A percentile compares a stretch with the other conserved stretches of the same genome.
Evolutionary conservation across 176 grass and related monocot genomes (phyloP).

Genomic region (Aegilops bicornis): DNA sequence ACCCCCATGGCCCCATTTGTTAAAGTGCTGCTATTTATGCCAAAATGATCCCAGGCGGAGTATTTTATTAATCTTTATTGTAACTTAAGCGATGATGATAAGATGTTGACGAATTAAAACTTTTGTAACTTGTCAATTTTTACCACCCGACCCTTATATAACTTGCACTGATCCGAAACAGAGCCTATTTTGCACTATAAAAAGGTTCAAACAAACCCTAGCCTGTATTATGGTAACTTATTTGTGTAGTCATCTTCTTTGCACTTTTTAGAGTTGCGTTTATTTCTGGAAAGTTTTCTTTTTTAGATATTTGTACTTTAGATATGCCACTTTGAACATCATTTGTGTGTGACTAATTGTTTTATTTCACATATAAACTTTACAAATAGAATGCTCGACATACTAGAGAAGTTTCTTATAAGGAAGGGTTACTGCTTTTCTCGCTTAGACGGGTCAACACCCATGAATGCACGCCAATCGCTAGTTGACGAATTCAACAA

Average conservation of each 20-base stretch:
- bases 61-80: not conserved
- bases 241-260: not conserved
- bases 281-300: slow-evolving; percentile 3
- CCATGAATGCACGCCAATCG: slow-evolving; percentile 81
- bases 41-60: not conserved
- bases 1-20: not conserved
- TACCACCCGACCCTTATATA: not conserved
- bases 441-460: slow-evolving; percentile 91
- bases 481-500: slow-evolving; percentile 97
- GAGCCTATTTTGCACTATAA: not conserved
- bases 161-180: not conserved
- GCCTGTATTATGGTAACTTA: not conserved
- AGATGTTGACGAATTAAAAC: slow-evolving; percentile 19
- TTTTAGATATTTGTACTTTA: slow-evolving; percentile 13
- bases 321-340: slow-evolving; percentile 28
- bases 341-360: slow-evolving; percentile 30
- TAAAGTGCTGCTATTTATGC: not conserved
- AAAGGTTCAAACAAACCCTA: slow-evolving; percentile 1
- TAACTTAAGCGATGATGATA: slow-evolving; percentile 8
- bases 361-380: slow-evolving; percentile 21
- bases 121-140: slow-evolving; percentile 3
- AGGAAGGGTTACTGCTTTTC: slow-evolving; percentile 98
- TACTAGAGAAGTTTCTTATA: slow-evolving; percentile 98
- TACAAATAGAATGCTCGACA: slow-evolving; percentile 89
- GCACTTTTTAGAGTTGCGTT: not conserved